Base-by-base conservation (phyloP, 129 eudicot species). In the Flaveria robusta region DNA sequence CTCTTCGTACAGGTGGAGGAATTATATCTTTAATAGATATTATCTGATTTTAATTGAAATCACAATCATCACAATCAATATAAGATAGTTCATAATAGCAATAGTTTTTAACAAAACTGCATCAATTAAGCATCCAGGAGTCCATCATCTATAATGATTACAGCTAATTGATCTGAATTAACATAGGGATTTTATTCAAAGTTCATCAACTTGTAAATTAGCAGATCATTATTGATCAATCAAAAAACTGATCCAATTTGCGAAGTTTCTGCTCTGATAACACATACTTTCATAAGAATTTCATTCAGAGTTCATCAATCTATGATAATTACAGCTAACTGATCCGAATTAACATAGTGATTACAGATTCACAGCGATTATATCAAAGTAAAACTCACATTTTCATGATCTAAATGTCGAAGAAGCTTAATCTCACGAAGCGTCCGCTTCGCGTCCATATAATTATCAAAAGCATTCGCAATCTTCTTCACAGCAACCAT, bases 401-500 rank as follows among this genome's bases (percentile, higher is more conserved):
- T 92, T 66, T 92, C 97, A 50, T 92, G 97, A 79, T 92, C 97
- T 86, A 92, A 74, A 60, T 92, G 96, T 29, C 97, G 87, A 64
- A 92, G 90, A 63, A 92, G 89, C 83, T 92, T 92, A 50, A 92
- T 92, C 88, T 92, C 97, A 9, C 97, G 83, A 81, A 92, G 87
- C 4, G 97, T 92, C 72, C 97, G 83, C 86, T 92, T 92, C 0
- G 97, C 97, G 69, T 92, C 97, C 96, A 89, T 89, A 75, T 86
- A 89, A 79, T 89, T 92, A 79, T 89, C 96, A 7, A 92, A 92
- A 76, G 97, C 96, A 82, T 89, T 92, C 0, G 93, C 96, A 42
- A 92, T 92, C 87, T 89, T 92, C 88, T 92, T 92, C 16, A 92
- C 83, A 67, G 97, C 97, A 78, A 92, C 96, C 90, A 87, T 89